Base-by-base conservation (phyloP, 108 stramenopile species). In the Cyclotella distinguenda region DNA sequence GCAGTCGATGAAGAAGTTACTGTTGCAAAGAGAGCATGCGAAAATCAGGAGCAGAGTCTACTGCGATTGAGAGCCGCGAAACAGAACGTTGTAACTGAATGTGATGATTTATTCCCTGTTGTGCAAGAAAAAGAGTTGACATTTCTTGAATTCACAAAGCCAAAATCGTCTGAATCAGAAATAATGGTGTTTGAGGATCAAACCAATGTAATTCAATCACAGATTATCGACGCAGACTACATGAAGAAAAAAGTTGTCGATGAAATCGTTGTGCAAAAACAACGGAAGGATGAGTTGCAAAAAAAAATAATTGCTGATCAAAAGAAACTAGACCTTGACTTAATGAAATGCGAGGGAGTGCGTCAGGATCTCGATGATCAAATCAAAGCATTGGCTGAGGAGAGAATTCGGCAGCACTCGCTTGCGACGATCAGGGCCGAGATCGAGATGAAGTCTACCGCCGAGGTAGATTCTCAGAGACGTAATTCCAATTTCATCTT, bases 361-460 rank as follows among this genome's bases (percentile, higher is more conserved):
- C 62, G 47, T 15, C 35, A 38, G 33, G 22, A 38, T 19, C 21
- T n/a, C n/a, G 47, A 64, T 23, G 32, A 25, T 40, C 10, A n/a
- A 26, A 13, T 12, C 15, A 51, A 49, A 26, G 31, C 10, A 10
- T 18, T 49, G 15, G 47, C 10, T n/a, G 34, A 64, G 12, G 47
- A 64, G 21, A 43, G 28, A 25, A 32, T 64, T 15, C 8, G 7
- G 6, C 47, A 49, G 47, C 62, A 64, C 21, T 64, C 62, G 1
- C 3, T 64, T 28, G 62, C 62, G 19, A 50, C 62, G 7, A 1
- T 16, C 3, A 16, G 62, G 13, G 30, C 50, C 12, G 60, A 60
- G 18, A 42, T 60, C 5, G 62, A 64, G 5, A 7, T 64, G 6
- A 38, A 33, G 9, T 19, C 26, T 6, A 3, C 19, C 31, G 26